A percentile compares a stretch with the other conserved stretches of the same genome.
Conservation (phyloP, 2,329 filamentous ascomycete genomes). For the Lasiodiplodia hormozganensis region DNA sequence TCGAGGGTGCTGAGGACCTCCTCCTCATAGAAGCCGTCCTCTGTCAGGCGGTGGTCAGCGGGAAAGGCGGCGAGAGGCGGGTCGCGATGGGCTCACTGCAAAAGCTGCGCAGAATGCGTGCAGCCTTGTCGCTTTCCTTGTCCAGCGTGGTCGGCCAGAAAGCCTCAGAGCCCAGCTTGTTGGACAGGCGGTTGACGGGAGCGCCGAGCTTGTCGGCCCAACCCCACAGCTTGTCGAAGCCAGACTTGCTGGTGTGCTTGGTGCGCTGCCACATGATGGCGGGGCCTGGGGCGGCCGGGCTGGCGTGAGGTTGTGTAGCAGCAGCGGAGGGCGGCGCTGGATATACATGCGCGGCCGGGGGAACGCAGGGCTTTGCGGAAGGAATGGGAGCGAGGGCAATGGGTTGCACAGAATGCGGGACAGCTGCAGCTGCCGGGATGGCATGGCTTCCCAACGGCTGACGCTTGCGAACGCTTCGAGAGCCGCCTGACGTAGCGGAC, state of each 20-base stretch:
- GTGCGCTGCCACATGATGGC: conserved; percentile 59
- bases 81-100: conserved; percentile 68
- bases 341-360: conserved; percentile 18
- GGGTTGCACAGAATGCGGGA: conserved; percentile 28
- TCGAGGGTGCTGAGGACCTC: conserved; percentile 55
- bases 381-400: conserved; percentile 23
- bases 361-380: not conserved
- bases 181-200: conserved; percentile 81
- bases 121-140: conserved; percentile 89
- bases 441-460: conserved; percentile 23
- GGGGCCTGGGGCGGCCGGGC: conserved; percentile 19
- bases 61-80: not conserved
- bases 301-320: conserved; percentile 13
- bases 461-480: conserved; percentile 25
- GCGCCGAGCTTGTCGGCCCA: conserved; percentile 72
- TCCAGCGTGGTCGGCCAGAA: conserved; percentile 89
- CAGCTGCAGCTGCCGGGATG: conserved; percentile 23
- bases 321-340: conserved; percentile 3
- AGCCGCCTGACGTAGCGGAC: conserved; percentile 28
- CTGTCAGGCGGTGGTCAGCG: conserved; percentile 41
- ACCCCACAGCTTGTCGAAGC: conserved; percentile 76
- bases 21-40: conserved; percentile 73
- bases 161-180: conserved; percentile 80
- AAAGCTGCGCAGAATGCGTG: conserved; percentile 87
- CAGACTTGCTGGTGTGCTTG: conserved; percentile 65